These are phyloP conservation scores for Syncephalastrum contaminatum DNA, from an alignment of 371 early-diverging fungal species.

Conservation along the genomic window DNA sequence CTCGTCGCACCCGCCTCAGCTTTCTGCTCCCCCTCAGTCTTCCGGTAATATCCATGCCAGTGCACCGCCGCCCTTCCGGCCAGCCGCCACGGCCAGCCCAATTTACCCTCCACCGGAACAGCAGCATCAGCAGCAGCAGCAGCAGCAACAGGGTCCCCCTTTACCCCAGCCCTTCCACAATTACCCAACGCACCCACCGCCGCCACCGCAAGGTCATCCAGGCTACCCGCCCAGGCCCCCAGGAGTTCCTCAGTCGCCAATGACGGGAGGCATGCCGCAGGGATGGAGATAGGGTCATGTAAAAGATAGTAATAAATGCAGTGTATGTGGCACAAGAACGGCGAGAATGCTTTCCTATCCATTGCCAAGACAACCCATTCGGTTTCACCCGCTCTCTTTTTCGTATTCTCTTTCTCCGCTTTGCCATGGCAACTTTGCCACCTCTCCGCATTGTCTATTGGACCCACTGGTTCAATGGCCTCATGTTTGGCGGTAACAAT, in stretches of 20 bases:
- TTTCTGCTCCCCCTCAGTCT: neutral
- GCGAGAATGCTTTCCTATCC: too few species aligned
- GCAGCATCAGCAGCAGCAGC: slow-evolving; percentile 14
- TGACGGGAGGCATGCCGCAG: too few species aligned
- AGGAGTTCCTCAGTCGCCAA: too few species aligned
- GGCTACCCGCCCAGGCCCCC: slow-evolving; percentile 4
- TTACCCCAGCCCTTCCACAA: neutral
- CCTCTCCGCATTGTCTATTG: slow-evolving; percentile 37
- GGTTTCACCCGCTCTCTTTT: too few species aligned
- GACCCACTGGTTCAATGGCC: slow-evolving; percentile 25
- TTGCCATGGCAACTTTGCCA: slow-evolving; percentile 11
- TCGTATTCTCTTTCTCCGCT: too few species aligned
- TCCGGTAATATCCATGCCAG: slow-evolving; percentile 2
- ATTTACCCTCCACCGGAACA: slow-evolving; percentile 1
- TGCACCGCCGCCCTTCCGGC: slow-evolving; percentile 2
- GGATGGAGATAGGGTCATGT: too few species aligned
- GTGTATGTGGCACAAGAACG: too few species aligned
- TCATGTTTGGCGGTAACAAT: slow-evolving; percentile 17
- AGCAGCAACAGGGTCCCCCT: neutral
- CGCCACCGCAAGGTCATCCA: slow-evolving; percentile 2
- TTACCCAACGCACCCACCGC: slow-evolving; percentile 8
- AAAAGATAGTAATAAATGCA: too few species aligned
- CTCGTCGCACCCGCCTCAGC: neutral
- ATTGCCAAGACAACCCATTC: too few species aligned
- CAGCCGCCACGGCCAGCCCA: slow-evolving; percentile 6